Evolutionary conservation across 2,329 filamentous ascomycete genomes (phyloP).

Genomic region (Elsinoe ampelina): DNA sequence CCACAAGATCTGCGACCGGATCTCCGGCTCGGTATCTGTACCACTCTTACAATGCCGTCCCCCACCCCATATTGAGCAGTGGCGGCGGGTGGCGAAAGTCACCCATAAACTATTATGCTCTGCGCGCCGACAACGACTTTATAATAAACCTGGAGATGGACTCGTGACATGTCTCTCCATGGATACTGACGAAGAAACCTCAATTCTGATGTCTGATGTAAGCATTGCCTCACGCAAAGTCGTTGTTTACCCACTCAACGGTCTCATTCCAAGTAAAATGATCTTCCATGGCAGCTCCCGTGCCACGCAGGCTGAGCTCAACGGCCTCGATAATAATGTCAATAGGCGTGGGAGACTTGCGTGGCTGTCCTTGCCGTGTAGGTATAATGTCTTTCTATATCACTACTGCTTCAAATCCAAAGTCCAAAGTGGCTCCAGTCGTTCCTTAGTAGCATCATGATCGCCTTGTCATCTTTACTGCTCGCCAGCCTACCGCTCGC

Average conservation of each 20-base stretch:
- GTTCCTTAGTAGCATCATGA: not conserved
- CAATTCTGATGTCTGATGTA: not conserved
- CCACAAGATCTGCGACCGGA: too few relatives aligned
- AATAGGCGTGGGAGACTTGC: not conserved
- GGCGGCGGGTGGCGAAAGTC: too few relatives aligned
- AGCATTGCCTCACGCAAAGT: not conserved
- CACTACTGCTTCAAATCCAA: not conserved
- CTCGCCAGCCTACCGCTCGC: not conserved
- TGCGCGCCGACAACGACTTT: too few relatives aligned
- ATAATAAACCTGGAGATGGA: too few relatives aligned
- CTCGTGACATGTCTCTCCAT: too few relatives aligned
- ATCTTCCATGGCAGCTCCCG: not conserved
- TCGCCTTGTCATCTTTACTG: not conserved
- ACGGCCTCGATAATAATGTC: not conserved
- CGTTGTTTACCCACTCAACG: not conserved
- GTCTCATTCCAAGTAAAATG: conserved; percentile 3
- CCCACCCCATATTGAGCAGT: too few relatives aligned
- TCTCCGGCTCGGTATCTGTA: too few relatives aligned
- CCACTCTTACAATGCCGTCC: too few relatives aligned
- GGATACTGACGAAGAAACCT: not conserved
- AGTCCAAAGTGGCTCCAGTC: not conserved
- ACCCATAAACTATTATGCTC: too few relatives aligned
- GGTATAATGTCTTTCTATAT: not conserved
- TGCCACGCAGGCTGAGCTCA: not conserved
- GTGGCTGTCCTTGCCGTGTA: not conserved